Conservation (phyloP, 441 rosid genomes). For the Erysimum cheiri region DNA sequence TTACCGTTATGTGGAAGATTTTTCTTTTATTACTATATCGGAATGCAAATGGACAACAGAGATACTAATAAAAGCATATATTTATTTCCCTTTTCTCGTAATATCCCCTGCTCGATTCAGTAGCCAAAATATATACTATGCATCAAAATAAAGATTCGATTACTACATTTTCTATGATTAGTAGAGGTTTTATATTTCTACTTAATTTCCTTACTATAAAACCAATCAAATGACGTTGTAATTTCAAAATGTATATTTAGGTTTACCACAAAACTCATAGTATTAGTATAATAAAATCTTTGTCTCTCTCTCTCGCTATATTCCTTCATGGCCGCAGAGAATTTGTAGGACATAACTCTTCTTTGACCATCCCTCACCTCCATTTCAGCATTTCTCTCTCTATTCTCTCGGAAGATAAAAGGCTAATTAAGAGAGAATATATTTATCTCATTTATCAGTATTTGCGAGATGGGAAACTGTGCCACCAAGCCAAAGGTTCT, state of each 20-base stretch:
- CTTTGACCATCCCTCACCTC: slow-evolving; percentile 40
- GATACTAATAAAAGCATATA: neutral
- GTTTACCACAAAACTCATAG: slow-evolving; percentile 6
- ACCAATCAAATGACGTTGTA: slow-evolving; percentile 13
- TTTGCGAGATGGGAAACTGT: slow-evolving; percentile 65
- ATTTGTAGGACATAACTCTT: slow-evolving; percentile 37
- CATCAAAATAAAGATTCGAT: slow-evolving; percentile 26
- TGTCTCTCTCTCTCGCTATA: slow-evolving; percentile 25
- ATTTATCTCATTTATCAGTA: neutral
- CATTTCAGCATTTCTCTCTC: slow-evolving; percentile 16
- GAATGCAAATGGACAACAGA: slow-evolving; percentile 11
- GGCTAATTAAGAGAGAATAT: neutral
- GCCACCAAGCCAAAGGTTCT: slow-evolving; percentile 73
- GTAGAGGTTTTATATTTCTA: neutral
- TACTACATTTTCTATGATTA: neutral
- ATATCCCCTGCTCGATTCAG: slow-evolving; percentile 18
- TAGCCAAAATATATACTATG: slow-evolving; percentile 7
- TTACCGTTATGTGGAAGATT: neutral
- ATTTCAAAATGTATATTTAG: neutral
- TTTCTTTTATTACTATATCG: neutral
- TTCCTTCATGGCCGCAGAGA: slow-evolving; percentile 36
- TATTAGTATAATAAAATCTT: slow-evolving; percentile 42
- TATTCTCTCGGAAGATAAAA: slow-evolving; percentile 23
- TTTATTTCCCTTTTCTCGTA: slow-evolving; percentile 17
- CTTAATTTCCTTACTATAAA: neutral